Evolutionary conservation across 2,329 filamentous ascomycete species (phyloP).

Genomic region (Lasiodiplodia hormozganensis): DNA sequence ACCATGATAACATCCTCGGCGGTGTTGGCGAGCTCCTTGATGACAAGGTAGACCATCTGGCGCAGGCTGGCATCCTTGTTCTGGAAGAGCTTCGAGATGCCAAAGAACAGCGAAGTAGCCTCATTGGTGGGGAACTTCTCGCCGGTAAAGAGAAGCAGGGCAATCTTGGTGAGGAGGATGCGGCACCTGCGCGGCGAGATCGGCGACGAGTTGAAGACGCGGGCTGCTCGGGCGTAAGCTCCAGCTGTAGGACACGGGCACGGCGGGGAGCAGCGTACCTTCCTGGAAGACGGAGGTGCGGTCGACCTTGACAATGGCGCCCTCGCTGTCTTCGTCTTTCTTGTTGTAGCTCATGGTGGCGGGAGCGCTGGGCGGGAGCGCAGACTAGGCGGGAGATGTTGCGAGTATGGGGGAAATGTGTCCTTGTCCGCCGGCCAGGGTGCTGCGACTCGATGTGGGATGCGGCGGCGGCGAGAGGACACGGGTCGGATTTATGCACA

Average conservation of each 20-base stretch:
- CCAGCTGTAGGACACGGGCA: slow-evolving; percentile 42
- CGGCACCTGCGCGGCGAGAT: slow-evolving; percentile 98
- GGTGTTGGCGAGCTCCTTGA: slow-evolving; percentile 95
- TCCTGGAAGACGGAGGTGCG: slow-evolving; percentile 98
- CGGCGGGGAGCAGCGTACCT: slow-evolving; percentile 65
- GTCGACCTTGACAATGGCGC: slow-evolving; percentile 94
- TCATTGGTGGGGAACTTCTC: slow-evolving; percentile 97
- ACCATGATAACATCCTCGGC: slow-evolving; percentile 99
- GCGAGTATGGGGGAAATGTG: slow-evolving; percentile 29
- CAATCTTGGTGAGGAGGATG: slow-evolving; percentile 96
- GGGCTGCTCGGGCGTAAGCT: slow-evolving; percentile 65
- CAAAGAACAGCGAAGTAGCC: slow-evolving; percentile 97
- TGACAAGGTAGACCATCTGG: slow-evolving; percentile 98
- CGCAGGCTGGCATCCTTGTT: slow-evolving; percentile 98
- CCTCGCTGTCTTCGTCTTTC: slow-evolving; percentile 97
- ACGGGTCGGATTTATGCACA: not conserved
- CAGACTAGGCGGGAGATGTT: slow-evolving; percentile 10
- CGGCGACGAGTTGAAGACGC: slow-evolving; percentile 96
- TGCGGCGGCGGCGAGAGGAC: not conserved
- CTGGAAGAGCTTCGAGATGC: slow-evolving; percentile 97
- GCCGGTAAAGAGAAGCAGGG: slow-evolving; percentile 92
- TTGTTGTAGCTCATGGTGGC: slow-evolving; percentile 90
- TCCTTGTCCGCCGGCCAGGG: slow-evolving; percentile 22
- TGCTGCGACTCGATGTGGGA: not conserved
- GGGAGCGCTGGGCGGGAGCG: slow-evolving; percentile 13